Conservation (phyloP, 2,329 filamentous ascomycete genomes). For the Gnomoniopsis smithogilvyi region DNA sequence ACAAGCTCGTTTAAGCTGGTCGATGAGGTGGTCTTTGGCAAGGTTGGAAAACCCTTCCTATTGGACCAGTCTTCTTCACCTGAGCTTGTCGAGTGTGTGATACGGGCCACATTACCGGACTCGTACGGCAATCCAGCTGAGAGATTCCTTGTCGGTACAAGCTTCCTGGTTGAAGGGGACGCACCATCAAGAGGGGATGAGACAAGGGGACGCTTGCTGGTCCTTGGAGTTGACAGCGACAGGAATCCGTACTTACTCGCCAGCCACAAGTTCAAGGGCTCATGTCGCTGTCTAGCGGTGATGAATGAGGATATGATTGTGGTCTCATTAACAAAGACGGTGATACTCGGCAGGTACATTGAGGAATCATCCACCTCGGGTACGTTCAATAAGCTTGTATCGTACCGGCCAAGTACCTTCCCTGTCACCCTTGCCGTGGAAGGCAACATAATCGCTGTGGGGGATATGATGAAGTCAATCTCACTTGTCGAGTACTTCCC, state of each 20-base stretch:
- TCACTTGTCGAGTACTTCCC: constrained; percentile 70
- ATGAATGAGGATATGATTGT: constrained; percentile 76
- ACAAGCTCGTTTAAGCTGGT: constrained; percentile 82
- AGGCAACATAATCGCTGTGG: constrained; percentile 74
- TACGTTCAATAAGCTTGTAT: constrained; percentile 66
- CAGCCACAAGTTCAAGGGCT: constrained; percentile 69
- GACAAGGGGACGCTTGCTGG: constrained; percentile 73
- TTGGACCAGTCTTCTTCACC: constrained; percentile 46
- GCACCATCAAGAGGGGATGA: constrained; percentile 33
- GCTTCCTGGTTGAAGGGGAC: constrained; percentile 65
- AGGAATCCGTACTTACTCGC: constrained; percentile 70
- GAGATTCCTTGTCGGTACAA: constrained; percentile 88
- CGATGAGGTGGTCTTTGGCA: constrained; percentile 83
- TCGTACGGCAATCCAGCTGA: constrained; percentile 58
- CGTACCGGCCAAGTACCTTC: constrained; percentile 78
- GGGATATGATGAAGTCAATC: constrained; percentile 91
- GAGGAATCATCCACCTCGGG: constrained; percentile 55
- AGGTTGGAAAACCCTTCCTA: constrained; percentile 65
- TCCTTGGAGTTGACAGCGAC: constrained; percentile 78
- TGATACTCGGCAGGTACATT: constrained; percentile 55
- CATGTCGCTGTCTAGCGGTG: constrained; percentile 75
- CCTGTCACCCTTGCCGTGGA: constrained; percentile 77
- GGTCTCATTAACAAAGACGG: constrained; percentile 84
- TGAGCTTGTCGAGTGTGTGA: constrained; percentile 83
- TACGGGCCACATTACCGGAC: constrained; percentile 69